Conservation (phyloP, 2,329 filamentous ascomycete genomes). For the Hypocrella siamensis region DNA sequence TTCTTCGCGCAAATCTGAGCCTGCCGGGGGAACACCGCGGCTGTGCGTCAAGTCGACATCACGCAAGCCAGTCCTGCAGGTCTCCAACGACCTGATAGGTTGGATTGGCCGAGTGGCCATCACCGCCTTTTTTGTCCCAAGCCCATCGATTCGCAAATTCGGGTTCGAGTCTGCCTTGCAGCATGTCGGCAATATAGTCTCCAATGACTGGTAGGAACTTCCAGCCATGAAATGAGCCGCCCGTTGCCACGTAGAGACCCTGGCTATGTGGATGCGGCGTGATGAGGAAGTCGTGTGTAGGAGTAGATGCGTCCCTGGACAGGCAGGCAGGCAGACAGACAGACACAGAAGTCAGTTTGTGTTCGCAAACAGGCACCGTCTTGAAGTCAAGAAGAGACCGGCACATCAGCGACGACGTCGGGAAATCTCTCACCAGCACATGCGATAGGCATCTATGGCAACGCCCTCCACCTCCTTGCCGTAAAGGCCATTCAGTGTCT, state of each 20-base stretch:
- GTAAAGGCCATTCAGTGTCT: constrained; percentile 24
- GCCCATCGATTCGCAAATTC: constrained; percentile 25
- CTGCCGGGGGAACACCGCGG: neutral
- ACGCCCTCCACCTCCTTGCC: constrained; percentile 22
- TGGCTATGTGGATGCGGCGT: constrained; percentile 30
- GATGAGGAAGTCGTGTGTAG: constrained; percentile 47
- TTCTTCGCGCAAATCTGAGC: neutral
- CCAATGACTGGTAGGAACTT: constrained; percentile 50
- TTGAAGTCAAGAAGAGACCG: neutral
- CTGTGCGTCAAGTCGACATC: constrained; percentile 3
- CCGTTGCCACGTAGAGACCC: constrained; percentile 43
- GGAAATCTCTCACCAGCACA: constrained; percentile 25
- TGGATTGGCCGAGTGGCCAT: constrained; percentile 24
- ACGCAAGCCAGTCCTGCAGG: constrained; percentile 20
- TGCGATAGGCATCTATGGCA: constrained; percentile 25
- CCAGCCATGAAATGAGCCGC: constrained; percentile 49
- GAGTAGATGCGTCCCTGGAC: constrained; percentile 43
- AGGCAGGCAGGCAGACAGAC: neutral
- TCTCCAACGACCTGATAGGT: constrained; percentile 25
- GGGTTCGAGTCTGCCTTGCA: constrained; percentile 22
- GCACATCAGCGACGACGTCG: constrained; percentile 1
- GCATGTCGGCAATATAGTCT: constrained; percentile 37
- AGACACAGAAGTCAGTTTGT: neutral
- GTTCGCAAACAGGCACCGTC: constrained; percentile 1
- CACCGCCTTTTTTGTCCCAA: constrained; percentile 26